A percentile compares a stretch with the other conserved stretches of the same genome.
Evolutionary conservation across 2,329 filamentous ascomycete species (phyloP).

Genomic region (Xylariaceae sp.): DNA sequence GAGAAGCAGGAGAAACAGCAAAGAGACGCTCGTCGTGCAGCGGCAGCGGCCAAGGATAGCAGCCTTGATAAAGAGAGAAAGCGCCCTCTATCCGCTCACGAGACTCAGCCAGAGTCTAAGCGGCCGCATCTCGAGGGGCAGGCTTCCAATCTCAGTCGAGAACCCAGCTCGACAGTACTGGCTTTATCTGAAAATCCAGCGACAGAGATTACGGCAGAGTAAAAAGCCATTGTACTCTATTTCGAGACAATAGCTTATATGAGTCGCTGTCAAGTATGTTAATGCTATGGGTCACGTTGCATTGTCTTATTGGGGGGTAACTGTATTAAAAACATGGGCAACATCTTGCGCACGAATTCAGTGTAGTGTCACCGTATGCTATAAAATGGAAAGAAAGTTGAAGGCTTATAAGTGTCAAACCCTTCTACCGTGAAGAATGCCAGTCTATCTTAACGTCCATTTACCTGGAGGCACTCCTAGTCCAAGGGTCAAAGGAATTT

Average conservation of each 20-base stretch:
- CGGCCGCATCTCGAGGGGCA: slow-evolving; percentile 40
- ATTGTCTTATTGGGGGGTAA: slow-evolving; percentile 6
- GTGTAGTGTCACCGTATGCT: not conserved
- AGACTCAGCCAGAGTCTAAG: slow-evolving; percentile 38
- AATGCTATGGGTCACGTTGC: not conserved
- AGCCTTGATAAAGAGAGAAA: slow-evolving; percentile 44
- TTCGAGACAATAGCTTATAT: not conserved
- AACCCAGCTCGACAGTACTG: slow-evolving; percentile 21
- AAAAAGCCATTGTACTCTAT: not conserved
- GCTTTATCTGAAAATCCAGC: slow-evolving; percentile 5
- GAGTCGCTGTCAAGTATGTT: not conserved
- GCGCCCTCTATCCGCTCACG: slow-evolving; percentile 33
- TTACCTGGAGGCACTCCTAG: not conserved
- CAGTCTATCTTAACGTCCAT: not conserved
- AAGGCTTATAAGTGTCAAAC: not conserved
- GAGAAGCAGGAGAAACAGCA: slow-evolving; percentile 74
- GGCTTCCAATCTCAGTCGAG: slow-evolving; percentile 16
- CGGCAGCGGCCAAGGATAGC: slow-evolving; percentile 49
- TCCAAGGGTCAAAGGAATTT: not conserved
- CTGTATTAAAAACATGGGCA: not conserved
- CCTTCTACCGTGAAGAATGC: not conserved
- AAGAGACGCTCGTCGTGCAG: slow-evolving; percentile 55
- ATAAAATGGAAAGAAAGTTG: not conserved
- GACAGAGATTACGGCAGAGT: slow-evolving; percentile 3
- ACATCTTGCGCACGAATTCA: not conserved